These are phyloP conservation scores for Arthrocladium fulminans DNA, from an alignment of 2,329 filamentous ascomycete species.

Conservation along the genomic window DNA sequence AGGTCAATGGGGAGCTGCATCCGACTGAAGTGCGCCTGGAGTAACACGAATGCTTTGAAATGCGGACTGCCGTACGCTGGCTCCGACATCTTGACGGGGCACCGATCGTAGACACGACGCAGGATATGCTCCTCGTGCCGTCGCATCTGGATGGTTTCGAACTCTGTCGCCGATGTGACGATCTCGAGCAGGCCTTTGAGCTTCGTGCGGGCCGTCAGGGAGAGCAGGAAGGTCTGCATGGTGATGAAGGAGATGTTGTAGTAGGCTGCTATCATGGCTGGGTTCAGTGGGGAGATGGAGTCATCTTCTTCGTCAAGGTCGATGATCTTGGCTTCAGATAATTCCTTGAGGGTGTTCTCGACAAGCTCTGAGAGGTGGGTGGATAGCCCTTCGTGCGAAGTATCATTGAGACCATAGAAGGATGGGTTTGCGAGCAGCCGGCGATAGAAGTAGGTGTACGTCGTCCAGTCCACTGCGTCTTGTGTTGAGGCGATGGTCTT, in stretches of 20 bases:
- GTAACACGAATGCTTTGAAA: conserved; percentile 94
- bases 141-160: conserved; percentile 88
- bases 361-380: conserved; percentile 90
- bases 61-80: conserved; percentile 84
- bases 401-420: conserved; percentile 84
- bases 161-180: conserved; percentile 91
- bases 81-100: conserved; percentile 91
- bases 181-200: conserved; percentile 96
- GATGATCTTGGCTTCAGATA: conserved; percentile 88
- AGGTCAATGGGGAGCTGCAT: conserved; percentile 95
- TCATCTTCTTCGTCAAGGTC: conserved; percentile 93
- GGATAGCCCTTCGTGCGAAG: conserved; percentile 86
- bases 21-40: conserved; percentile 94
- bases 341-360: conserved; percentile 81
- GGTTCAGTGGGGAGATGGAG: conserved; percentile 77
- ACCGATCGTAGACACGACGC: conserved; percentile 83
- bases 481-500: conserved; percentile 93
- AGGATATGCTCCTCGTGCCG: conserved; percentile 84
- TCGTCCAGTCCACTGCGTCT: conserved; percentile 96
- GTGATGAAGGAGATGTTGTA: conserved; percentile 99
- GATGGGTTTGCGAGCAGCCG: conserved; percentile 90
- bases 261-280: conserved; percentile 96
- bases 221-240: conserved; percentile 96
- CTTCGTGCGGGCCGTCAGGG: conserved; percentile 78
- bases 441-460: conserved; percentile 97